Evolutionary conservation across 2,329 filamentous ascomycete genomes (phyloP).

Genomic region (Lachnellula arida): DNA sequence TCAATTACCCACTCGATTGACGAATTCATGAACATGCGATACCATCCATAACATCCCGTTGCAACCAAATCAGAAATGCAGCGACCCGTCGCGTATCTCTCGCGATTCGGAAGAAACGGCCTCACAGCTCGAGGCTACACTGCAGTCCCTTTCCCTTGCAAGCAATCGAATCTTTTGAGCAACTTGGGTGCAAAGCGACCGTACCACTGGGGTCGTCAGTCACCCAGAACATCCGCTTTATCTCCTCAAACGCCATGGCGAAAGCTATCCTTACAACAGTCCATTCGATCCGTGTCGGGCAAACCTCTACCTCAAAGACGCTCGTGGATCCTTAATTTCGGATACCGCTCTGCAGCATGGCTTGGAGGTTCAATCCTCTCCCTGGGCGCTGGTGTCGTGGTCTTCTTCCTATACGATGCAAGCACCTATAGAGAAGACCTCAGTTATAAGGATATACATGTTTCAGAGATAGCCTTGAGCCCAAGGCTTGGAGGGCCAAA

Average conservation of each 20-base stretch:
- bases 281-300: slow-evolving; percentile 41
- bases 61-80: slow-evolving; percentile 2
- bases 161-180: neutral
- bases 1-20: neutral
- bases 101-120: slow-evolving; percentile 11
- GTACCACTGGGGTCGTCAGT: slow-evolving; percentile 5
- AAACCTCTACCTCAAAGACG: slow-evolving; percentile 46
- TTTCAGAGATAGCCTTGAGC: slow-evolving; percentile 78
- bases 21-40: neutral
- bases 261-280: slow-evolving; percentile 12
- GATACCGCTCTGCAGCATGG: slow-evolving; percentile 65
- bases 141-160: neutral
- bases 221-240: neutral
- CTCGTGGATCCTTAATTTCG: slow-evolving; percentile 50
- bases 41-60: slow-evolving; percentile 20
- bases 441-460: slow-evolving; percentile 65
- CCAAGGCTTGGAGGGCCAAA: slow-evolving; percentile 85
- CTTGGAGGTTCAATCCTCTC: slow-evolving; percentile 73
- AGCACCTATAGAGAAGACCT: slow-evolving; percentile 77
- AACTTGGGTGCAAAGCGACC: neutral
- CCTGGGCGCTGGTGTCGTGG: slow-evolving; percentile 63
- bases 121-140: slow-evolving; percentile 1
- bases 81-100: slow-evolving; percentile 16
- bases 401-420: slow-evolving; percentile 92
- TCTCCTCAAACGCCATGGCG: slow-evolving; percentile 10